Base-by-base conservation (phyloP, 2,329 filamentous ascomycete genomes). In the Salinomyces thailandicus region DNA sequence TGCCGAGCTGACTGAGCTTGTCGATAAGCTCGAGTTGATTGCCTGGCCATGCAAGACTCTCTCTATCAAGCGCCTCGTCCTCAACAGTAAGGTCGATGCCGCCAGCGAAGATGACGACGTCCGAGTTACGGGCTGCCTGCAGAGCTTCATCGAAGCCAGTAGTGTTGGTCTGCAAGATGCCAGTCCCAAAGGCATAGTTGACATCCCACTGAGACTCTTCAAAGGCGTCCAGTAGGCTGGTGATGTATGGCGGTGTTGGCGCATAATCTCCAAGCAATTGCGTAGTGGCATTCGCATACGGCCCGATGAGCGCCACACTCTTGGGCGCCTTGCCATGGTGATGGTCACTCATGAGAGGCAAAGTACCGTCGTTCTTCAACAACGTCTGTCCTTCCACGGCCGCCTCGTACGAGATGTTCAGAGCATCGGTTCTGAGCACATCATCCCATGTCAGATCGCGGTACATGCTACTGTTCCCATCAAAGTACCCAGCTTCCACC, bases 401-500 rank as follows among this genome's bases (percentile, higher is more conserved):
- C 0, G 75, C 72, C 20, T 48, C 41, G 30, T 48, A 47, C 2
- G 31, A 54, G 32, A 79, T 64, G 3, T 65, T 60, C 54, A 69
- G 66, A 0, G 71, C 66, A n/a, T 67, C 54, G 0, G 69, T 62
- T 0, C 66, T 69, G 27, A 69, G 62, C 15, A 81, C 73, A 43
- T 77, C 68, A 0, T 59, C 53, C 62, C 68, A 77, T 4, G 54
- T 57, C 1, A 81, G 53, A 31, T 66, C 58, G 9, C 69, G 62
- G 53, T 73, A 77, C 37, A 59, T 46, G 13, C 50, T 44, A 18
- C 16, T 26, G 3, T 64, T 54, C 1, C 60, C 57, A 43, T 77
- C 71, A 37, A 77, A 77, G 47, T 71, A 75, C 1, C 73, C 73
- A 0, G 66, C 59, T 2, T 62, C 61, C 8, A 75, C 62, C 9